Evolutionary conservation across 73 alveolate genomes (phyloP).

Genomic region (Loxodes magnus): DNA sequence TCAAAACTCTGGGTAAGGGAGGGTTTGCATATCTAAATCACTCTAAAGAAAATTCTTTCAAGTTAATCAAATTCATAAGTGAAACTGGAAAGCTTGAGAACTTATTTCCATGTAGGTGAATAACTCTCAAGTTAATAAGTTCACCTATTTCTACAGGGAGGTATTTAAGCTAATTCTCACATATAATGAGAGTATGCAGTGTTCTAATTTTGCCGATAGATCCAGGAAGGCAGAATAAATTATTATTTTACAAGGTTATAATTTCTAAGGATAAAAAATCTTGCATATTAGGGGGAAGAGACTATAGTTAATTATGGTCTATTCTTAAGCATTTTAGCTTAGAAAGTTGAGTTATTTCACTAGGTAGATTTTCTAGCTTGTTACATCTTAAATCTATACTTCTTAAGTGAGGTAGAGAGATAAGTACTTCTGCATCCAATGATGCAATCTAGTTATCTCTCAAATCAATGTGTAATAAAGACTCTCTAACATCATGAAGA

Average conservation of each 20-base stretch:
- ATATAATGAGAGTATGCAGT: slow-evolving; percentile 12
- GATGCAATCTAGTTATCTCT: slow-evolving; percentile 15
- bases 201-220: slow-evolving; percentile 4
- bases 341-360: background rate
- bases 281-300: slow-evolving; percentile 16
- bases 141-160: slow-evolving; percentile 14
- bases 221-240: slow-evolving; percentile 15
- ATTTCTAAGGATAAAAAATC: slow-evolving; percentile 9
- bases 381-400: slow-evolving; percentile 29
- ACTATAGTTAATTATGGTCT: slow-evolving; percentile 10
- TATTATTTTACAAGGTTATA: slow-evolving; percentile 12
- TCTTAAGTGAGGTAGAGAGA: background rate
- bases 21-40: slow-evolving; percentile 29
- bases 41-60: slow-evolving; percentile 26
- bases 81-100: slow-evolving; percentile 17
- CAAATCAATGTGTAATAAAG: slow-evolving; percentile 7
- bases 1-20: slow-evolving; percentile 16
- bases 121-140: slow-evolving; percentile 13
- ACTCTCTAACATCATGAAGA: slow-evolving; percentile 3
- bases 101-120: slow-evolving; percentile 14
- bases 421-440: slow-evolving; percentile 2
- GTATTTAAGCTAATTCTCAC: slow-evolving; percentile 4
- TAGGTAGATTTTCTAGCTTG: slow-evolving; percentile 3
- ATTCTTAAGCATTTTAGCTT: slow-evolving; percentile 7
- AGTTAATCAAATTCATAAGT: slow-evolving; percentile 1